A percentile compares a stretch with the other conserved stretches of the same genome.
These are phyloP conservation scores for Fusarium sterilihyphosum DNA, from an alignment of 2,329 filamentous ascomycete species.

Conservation along the genomic window DNA sequence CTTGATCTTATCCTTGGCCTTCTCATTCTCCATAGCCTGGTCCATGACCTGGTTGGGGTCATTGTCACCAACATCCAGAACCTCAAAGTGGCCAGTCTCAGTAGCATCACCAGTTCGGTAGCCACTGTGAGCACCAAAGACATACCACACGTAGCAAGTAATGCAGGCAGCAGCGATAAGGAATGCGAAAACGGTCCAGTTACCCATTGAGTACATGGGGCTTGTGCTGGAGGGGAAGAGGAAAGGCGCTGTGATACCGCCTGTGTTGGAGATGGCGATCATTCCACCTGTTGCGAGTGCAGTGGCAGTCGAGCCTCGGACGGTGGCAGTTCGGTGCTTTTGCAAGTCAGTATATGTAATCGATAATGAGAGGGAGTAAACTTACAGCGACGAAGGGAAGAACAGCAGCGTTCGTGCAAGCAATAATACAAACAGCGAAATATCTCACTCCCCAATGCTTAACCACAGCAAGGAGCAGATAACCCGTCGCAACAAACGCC, in stretches of 20 bases:
- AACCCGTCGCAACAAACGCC: constrained; percentile 43
- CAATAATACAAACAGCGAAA: constrained; percentile 47
- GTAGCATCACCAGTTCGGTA: constrained; percentile 42
- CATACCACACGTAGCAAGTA: constrained; percentile 45
- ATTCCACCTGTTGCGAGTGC: constrained; percentile 49
- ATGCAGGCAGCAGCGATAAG: constrained; percentile 40
- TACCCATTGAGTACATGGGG: constrained; percentile 48
- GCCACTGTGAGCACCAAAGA: constrained; percentile 46
- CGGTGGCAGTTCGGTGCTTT: constrained; percentile 48
- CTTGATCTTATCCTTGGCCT: constrained; percentile 30
- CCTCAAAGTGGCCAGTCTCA: constrained; percentile 25
- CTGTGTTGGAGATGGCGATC: constrained; percentile 49
- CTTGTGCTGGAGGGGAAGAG: constrained; percentile 45
- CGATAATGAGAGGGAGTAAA: background rate
- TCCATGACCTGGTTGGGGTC: constrained; percentile 33
- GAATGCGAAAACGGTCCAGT: constrained; percentile 49
- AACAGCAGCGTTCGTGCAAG: constrained; percentile 48
- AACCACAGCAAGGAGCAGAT: constrained; percentile 46
- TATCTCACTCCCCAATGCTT: constrained; percentile 45
- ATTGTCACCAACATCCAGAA: constrained; percentile 32
- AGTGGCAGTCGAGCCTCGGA: constrained; percentile 46
- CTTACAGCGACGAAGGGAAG: constrained; percentile 48
- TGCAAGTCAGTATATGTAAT: background rate
- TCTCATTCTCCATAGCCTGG: constrained; percentile 27
- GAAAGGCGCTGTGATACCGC: constrained; percentile 49